Evolutionary conservation across 352 stramenopile genomes (phyloP).

Genomic region (Halophytophthora batemanensis): DNA sequence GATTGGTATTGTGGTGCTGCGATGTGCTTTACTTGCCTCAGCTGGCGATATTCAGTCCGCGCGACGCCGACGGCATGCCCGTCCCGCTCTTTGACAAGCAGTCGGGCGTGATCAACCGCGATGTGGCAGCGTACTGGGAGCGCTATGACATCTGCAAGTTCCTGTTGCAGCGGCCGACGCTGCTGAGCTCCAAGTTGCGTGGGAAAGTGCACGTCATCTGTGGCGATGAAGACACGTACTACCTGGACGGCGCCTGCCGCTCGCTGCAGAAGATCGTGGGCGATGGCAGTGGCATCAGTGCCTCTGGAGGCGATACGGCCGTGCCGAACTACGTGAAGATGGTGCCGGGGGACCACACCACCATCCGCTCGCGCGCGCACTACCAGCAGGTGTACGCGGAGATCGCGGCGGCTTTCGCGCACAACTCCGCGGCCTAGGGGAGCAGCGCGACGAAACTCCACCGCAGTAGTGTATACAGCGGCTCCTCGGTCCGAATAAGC

Average conservation of each 20-base stretch:
- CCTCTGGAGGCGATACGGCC: conserved; percentile 12
- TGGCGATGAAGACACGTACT: conserved; percentile 72
- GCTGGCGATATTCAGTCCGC: conserved; percentile 62
- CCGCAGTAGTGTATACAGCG: too few species aligned
- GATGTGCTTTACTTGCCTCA: conserved; percentile 19
- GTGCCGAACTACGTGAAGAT: conserved; percentile 69
- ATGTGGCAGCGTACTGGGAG: conserved; percentile 53
- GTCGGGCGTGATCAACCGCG: conserved; percentile 61
- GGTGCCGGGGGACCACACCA: conserved; percentile 68
- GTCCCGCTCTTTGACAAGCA: conserved; percentile 72
- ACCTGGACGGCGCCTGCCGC: conserved; percentile 64
- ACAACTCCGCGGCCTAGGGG: conserved; percentile 8
- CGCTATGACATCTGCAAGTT: conserved; percentile 69
- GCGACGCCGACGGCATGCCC: conserved; percentile 45
- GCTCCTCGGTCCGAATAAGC: too few species aligned
- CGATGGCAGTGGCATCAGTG: conserved; percentile 9
- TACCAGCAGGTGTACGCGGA: conserved; percentile 63
- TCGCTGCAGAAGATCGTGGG: conserved; percentile 54
- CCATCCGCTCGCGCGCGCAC: conserved; percentile 61
- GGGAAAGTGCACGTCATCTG: conserved; percentile 77
- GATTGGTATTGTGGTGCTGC: not conserved
- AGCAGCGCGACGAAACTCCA: too few species aligned
- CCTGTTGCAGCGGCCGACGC: conserved; percentile 25
- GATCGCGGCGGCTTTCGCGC: conserved; percentile 38
- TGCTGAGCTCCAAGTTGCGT: conserved; percentile 40